A percentile compares a stretch with the other conserved stretches of the same genome.
phyloP scores from a whole-genome alignment of 2,329 filamentous ascomycete genomes.

The Onygenales sp. region DNA sequence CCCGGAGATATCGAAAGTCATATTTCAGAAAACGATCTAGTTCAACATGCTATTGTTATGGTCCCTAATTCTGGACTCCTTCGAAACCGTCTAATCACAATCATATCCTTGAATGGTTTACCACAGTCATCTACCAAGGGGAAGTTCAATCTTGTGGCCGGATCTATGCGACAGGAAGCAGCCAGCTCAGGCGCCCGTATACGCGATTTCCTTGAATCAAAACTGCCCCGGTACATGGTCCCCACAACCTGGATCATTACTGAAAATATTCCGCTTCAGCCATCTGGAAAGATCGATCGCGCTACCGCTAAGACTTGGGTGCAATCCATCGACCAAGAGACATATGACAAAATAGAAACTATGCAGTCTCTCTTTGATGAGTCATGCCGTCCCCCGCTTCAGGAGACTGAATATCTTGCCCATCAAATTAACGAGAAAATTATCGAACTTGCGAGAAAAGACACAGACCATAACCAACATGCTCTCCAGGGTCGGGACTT shows the following conservation, averaged over 20 bases:
- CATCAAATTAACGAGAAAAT: not conserved
- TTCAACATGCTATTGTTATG: constrained; percentile 1
- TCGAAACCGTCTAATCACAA: constrained; percentile 3
- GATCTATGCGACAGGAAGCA: not conserved
- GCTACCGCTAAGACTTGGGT: not conserved
- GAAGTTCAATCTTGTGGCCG: not conserved
- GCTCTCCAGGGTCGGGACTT: not conserved
- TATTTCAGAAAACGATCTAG: constrained; percentile 23
- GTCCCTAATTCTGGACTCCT: not conserved
- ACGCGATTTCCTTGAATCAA: constrained; percentile 10
- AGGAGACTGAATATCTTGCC: not conserved
- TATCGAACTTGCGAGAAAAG: not conserved
- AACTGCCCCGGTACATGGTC: constrained; percentile 23
- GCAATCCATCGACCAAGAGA: not conserved
- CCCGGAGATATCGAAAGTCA: constrained; percentile 77
- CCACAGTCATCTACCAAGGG: not conserved
- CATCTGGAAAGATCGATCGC: constrained; percentile 32
- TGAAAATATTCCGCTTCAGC: constrained; percentile 25
- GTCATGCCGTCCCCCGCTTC: not conserved
- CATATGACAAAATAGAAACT: not conserved
- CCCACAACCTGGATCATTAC: constrained; percentile 31
- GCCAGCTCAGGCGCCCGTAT: constrained; percentile 3
- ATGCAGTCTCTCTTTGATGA: not conserved
- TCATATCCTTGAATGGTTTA: constrained; percentile 8
- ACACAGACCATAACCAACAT: not conserved